Conservation (phyloP, 805 yeast species). For the Yamadazyma philogaea region DNA sequence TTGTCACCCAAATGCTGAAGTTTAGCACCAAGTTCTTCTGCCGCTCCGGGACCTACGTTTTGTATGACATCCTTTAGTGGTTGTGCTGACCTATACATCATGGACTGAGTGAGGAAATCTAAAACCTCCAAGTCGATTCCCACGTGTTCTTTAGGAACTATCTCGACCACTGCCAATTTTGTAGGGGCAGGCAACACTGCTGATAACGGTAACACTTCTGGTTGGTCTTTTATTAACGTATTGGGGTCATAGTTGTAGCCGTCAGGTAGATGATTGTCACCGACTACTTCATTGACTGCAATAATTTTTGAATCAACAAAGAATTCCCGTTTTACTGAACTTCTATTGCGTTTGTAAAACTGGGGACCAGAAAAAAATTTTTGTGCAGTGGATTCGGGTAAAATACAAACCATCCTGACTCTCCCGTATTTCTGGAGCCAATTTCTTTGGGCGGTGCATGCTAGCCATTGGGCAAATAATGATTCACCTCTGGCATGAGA, state of each 20-base stretch:
- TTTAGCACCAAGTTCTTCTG: constrained; percentile 42
- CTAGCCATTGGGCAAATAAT: constrained; percentile 69
- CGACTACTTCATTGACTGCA: constrained; percentile 40
- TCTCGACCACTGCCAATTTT: constrained; percentile 55
- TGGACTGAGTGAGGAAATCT: constrained; percentile 63
- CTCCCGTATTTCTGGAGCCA: constrained; percentile 74
- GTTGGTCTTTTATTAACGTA: constrained; percentile 34
- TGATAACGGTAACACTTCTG: constrained; percentile 27
- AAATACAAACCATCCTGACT: constrained; percentile 71
- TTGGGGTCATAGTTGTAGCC: constrained; percentile 38
- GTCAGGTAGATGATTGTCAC: constrained; percentile 20
- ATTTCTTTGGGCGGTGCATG: constrained; percentile 62
- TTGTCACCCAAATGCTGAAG: constrained; percentile 36
- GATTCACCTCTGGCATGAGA: constrained; percentile 56
- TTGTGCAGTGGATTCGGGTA: constrained; percentile 50
- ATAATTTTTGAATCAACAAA: constrained; percentile 57
- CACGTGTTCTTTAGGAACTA: constrained; percentile 39
- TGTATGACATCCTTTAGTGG: constrained; percentile 44
- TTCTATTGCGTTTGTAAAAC: constrained; percentile 52
- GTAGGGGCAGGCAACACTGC: constrained; percentile 28
- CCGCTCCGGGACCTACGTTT: constrained; percentile 80
- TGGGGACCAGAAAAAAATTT: constrained; percentile 58
- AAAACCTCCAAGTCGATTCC: constrained; percentile 47
- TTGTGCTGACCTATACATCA: constrained; percentile 44
- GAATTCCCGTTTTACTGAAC: constrained; percentile 62